phyloP scores from a whole-genome alignment of 345 rosid species.

The Odontarrhena argentea region DNA sequence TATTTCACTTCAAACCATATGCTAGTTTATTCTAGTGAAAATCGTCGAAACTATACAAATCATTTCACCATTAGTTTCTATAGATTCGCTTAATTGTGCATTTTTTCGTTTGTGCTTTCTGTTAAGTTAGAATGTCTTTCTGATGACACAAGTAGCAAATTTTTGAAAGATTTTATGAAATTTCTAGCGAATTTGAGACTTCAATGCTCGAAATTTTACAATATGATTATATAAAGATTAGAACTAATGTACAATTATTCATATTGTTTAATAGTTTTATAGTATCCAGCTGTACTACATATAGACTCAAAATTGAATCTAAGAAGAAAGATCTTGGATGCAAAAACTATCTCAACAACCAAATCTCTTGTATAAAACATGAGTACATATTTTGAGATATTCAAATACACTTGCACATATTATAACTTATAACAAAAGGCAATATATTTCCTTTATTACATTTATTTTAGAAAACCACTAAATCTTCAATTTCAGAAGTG shows the following conservation, averaged over 20 bases:
- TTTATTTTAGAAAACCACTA: not conserved
- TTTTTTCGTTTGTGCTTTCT: not conserved
- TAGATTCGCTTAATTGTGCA: not conserved
- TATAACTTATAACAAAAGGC: not conserved
- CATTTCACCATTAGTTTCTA: no score
- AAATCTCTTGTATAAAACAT: conserved; percentile 8
- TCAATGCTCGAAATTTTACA: not conserved
- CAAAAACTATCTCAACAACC: conserved; percentile 34
- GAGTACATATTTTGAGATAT: not conserved
- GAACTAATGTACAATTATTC: not conserved
- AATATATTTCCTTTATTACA: not conserved
- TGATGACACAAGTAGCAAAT: not conserved
- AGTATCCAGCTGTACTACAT: conserved; percentile 3
- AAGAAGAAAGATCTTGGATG: conserved; percentile 15
- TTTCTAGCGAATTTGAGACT: not conserved
- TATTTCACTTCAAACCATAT: no score
- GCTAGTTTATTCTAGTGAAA: no score
- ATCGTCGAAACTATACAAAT: no score
- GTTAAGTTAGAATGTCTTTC: not conserved
- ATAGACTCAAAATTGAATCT: not conserved
- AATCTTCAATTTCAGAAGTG: not conserved
- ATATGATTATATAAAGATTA: not conserved
- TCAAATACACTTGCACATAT: conserved; percentile 13
- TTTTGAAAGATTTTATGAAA: not conserved
- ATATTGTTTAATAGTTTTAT: not conserved